Conservation (phyloP, 257 asterid genomes). For the Jasminum sambac region DNA sequence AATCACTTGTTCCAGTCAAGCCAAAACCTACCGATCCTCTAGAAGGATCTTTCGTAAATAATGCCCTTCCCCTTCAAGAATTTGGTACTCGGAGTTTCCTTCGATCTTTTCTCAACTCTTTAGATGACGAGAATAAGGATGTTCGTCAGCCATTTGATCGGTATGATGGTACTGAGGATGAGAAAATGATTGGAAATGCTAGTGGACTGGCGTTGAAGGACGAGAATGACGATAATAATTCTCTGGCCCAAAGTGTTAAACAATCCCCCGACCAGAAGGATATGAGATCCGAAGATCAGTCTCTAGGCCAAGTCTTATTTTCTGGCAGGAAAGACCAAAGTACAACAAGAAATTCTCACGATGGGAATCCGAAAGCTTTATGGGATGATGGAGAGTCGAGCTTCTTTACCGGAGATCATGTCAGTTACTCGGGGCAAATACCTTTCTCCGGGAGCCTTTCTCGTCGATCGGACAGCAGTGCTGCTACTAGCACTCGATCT, state of each 20-base stretch:
- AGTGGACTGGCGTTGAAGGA: constrained; percentile 30
- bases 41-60: constrained; percentile 35
- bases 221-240: constrained; percentile 14
- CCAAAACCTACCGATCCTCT: constrained; percentile 30
- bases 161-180: too few species aligned
- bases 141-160: constrained; percentile 34
- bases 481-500: constrained; percentile 54
- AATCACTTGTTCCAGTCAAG: constrained; percentile 20
- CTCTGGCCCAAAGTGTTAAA: constrained; percentile 1
- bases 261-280: neutral
- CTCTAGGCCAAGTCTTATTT: neutral
- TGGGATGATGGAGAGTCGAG: constrained; percentile 47
- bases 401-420: constrained; percentile 39
- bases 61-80: constrained; percentile 39
- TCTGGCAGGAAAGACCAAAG: neutral
- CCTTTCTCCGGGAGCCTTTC: constrained; percentile 54
- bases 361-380: constrained; percentile 18
- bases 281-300: neutral
- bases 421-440: constrained; percentile 37
- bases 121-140: constrained; percentile 29
- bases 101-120: constrained; percentile 37
- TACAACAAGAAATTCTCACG: neutral
- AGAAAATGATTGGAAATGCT: too few species aligned
- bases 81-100: constrained; percentile 43
- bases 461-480: constrained; percentile 61